Conservation (phyloP, 2,329 filamentous ascomycete genomes). For the Paecilomyces variotii region DNA sequence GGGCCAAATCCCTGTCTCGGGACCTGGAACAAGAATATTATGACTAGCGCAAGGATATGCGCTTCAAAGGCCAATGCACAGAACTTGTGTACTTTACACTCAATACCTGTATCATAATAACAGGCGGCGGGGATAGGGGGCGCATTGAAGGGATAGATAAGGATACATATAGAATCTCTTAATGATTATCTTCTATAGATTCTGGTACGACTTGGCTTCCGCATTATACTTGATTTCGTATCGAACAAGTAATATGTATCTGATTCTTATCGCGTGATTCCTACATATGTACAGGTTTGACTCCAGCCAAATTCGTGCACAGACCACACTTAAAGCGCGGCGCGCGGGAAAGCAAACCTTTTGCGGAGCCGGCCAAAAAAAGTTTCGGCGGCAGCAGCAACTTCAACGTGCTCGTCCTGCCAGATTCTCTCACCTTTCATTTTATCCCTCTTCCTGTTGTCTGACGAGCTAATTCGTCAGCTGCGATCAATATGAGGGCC, state of each 20-base stretch:
- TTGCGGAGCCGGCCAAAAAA: slow-evolving; percentile 27
- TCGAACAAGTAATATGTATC: neutral
- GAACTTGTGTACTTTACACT: neutral
- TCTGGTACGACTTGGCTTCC: neutral
- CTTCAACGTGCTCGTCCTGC: slow-evolving; percentile 1
- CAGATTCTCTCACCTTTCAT: neutral
- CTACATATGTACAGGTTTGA: neutral
- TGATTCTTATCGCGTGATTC: neutral
- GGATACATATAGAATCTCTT: neutral
- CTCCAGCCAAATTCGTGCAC: slow-evolving; percentile 9
- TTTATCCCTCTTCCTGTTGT: neutral
- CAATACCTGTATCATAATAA: neutral
- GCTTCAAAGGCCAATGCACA: neutral
- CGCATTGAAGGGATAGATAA: neutral
- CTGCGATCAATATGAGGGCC: slow-evolving; percentile 51
- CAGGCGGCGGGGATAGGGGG: neutral
- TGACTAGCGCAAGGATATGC: neutral
- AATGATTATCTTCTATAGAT: neutral
- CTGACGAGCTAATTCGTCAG: neutral
- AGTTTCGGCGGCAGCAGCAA: slow-evolving; percentile 13
- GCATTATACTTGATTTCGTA: neutral
- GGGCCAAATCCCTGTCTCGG: no score
- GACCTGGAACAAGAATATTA: neutral
- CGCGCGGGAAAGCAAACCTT: neutral
- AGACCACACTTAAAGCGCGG: slow-evolving; percentile 15